These are phyloP conservation scores for Rhinocladiella similis DNA, from an alignment of 2,329 filamentous ascomycete species.

Conservation along the genomic window DNA sequence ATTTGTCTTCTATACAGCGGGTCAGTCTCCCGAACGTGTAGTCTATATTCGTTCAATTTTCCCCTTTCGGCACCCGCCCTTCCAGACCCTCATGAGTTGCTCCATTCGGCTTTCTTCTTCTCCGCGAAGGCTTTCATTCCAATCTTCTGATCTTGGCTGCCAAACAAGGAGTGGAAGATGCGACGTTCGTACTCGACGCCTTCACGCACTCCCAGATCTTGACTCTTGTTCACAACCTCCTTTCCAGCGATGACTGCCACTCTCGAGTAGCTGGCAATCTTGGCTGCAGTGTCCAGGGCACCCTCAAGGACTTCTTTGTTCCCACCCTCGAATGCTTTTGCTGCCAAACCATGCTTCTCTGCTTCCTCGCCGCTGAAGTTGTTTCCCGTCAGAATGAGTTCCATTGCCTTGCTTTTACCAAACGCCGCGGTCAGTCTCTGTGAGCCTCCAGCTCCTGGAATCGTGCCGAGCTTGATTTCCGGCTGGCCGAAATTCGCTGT, in stretches of 20 bases:
- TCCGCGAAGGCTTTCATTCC: constrained; percentile 94
- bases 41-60: neutral
- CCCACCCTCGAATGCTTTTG: constrained; percentile 70
- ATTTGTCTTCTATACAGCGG: too few relatives aligned
- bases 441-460: constrained; percentile 88
- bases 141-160: constrained; percentile 94
- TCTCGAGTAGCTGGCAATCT: constrained; percentile 80
- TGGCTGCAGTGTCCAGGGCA: constrained; percentile 79
- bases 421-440: constrained; percentile 83
- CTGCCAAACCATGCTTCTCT: constrained; percentile 86
- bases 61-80: neutral
- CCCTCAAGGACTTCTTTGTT: constrained; percentile 81
- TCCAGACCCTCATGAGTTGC: constrained; percentile 31
- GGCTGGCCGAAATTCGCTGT: constrained; percentile 92
- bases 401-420: constrained; percentile 86
- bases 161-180: constrained; percentile 90
- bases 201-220: constrained; percentile 82
- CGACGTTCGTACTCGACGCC: constrained; percentile 93
- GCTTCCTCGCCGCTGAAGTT: constrained; percentile 83
- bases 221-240: constrained; percentile 99
- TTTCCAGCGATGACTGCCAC: constrained; percentile 89
- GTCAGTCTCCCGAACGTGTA: too few relatives aligned
- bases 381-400: constrained; percentile 82
- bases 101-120: constrained; percentile 93
- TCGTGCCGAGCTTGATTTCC: constrained; percentile 91